Evolutionary conservation across 768 basidiomycete species (phyloP).

Genomic region (Multifurca ochricompacta): DNA sequence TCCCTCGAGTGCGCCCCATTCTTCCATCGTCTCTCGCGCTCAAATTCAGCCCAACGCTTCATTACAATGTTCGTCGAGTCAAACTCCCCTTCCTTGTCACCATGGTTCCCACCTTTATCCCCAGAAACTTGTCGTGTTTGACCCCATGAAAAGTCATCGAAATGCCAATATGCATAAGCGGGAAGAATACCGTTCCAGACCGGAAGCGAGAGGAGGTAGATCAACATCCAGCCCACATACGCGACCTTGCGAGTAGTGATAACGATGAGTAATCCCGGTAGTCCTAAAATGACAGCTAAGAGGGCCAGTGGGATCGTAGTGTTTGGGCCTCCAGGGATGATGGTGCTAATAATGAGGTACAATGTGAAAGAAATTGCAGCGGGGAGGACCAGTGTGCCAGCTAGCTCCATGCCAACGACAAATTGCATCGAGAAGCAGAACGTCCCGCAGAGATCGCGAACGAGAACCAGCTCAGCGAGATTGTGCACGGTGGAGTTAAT

Average conservation of each 20-base stretch:
- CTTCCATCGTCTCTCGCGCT: constrained; percentile 92
- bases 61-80: constrained; percentile 95
- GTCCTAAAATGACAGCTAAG: constrained; percentile 89
- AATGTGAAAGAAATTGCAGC: constrained; percentile 97
- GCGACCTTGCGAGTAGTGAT: constrained; percentile 91
- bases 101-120: constrained; percentile 51
- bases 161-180: constrained; percentile 97
- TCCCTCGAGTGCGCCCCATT: constrained; percentile 78
- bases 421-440: constrained; percentile 99
- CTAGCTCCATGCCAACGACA: constrained; percentile 96
- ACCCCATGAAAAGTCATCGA: constrained; percentile 98
- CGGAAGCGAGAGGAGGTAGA: constrained; percentile 87
- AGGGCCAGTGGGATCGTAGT: constrained; percentile 88
- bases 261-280: constrained; percentile 92
- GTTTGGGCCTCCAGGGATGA: constrained; percentile 70
- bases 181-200: constrained; percentile 97
- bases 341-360: constrained; percentile 83
- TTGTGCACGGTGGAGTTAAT: constrained; percentile 99
- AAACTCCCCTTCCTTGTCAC: constrained; percentile 96
- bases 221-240: constrained; percentile 95
- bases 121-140: constrained; percentile 74
- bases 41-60: constrained; percentile 99
- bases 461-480: constrained; percentile 86
- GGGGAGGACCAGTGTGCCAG: constrained; percentile 92
- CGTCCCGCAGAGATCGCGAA: constrained; percentile 96